These are phyloP conservation scores for Dioscorea alata DNA, from an alignment of 106 monocot genomes.

Conservation along the genomic window DNA sequence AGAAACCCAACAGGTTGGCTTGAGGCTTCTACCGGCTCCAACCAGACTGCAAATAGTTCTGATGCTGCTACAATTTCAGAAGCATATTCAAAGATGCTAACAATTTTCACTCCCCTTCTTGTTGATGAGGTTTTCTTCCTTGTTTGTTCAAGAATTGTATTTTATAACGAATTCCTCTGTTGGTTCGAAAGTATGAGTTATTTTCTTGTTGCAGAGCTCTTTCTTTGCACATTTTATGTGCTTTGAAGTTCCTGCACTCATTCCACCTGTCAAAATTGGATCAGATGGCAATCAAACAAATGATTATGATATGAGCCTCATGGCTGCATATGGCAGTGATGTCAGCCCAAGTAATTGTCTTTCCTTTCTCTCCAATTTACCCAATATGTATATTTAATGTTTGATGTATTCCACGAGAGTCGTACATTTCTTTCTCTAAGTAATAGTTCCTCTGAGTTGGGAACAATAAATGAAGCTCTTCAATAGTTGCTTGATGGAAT, in stretches of 20 bases:
- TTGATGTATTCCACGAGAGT: not conserved
- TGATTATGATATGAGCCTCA: constrained; percentile 68
- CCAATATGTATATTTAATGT: too few species aligned
- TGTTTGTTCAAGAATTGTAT: constrained; percentile 4
- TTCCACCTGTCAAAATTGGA: constrained; percentile 38
- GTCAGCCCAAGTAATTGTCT: constrained; percentile 39
- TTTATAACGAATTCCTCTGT: not conserved
- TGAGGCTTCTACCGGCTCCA: constrained; percentile 66
- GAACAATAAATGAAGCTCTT: constrained; percentile 91
- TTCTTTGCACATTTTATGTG: constrained; percentile 99
- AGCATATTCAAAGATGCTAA: constrained; percentile 99
- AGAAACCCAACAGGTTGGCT: constrained; percentile 95
- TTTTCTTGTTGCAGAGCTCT: constrained; percentile 62
- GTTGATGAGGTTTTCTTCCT: constrained; percentile 84
- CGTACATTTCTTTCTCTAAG: constrained; percentile 21
- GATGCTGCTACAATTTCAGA: constrained; percentile 94
- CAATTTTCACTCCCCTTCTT: constrained; percentile 97
- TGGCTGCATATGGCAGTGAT: constrained; percentile 94
- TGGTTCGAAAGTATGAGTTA: not conserved
- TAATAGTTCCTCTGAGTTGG: constrained; percentile 57
- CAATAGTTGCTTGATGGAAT: constrained; percentile 97
- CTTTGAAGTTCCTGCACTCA: constrained; percentile 96
- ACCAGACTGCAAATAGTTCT: constrained; percentile 46
- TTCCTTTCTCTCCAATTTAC: constrained; percentile 1
- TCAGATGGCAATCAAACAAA: constrained; percentile 31